phyloP scores from a whole-genome alignment of 208 protist species.

The Trypanosoma rangeli region DNA sequence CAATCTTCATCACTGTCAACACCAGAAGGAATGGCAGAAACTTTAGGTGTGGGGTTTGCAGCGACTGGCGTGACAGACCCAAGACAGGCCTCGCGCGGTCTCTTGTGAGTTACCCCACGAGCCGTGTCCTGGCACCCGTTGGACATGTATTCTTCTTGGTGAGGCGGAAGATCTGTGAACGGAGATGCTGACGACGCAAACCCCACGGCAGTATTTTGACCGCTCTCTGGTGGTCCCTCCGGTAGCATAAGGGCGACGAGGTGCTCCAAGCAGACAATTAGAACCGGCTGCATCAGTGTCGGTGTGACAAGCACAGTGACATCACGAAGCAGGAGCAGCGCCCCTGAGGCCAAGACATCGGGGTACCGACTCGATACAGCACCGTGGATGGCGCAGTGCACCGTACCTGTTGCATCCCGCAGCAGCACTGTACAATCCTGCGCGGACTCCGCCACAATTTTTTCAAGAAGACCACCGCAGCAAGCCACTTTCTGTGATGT shows the following conservation, averaged over 20 bases:
- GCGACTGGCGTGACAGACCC: neutral
- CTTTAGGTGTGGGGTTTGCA: neutral
- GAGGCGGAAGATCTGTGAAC: neutral
- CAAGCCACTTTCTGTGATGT: constrained; percentile 67
- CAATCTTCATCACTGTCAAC: constrained; percentile 59
- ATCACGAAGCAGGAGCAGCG: constrained; percentile 70
- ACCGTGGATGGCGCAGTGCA: constrained; percentile 76
- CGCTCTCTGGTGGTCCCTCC: constrained; percentile 26
- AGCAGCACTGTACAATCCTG: constrained; percentile 79
- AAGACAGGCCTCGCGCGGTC: constrained; percentile 12
- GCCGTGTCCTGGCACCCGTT: neutral
- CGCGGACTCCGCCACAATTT: constrained; percentile 72
- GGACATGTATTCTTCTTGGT: neutral
- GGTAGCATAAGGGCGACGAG: constrained; percentile 72
- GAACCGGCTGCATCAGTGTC: constrained; percentile 56
- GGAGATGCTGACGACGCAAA: neutral
- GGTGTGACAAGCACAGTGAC: constrained; percentile 57
- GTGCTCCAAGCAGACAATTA: constrained; percentile 82
- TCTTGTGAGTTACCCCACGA: neutral
- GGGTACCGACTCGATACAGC: constrained; percentile 75
- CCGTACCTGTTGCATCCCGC: constrained; percentile 54
- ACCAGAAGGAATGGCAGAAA: neutral
- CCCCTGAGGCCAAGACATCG: constrained; percentile 57
- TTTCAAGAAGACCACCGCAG: constrained; percentile 74
- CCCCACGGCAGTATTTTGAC: neutral